Evolutionary conservation across 1,139 yeast species (phyloP).

Genomic region (Hansenula sp.): DNA sequence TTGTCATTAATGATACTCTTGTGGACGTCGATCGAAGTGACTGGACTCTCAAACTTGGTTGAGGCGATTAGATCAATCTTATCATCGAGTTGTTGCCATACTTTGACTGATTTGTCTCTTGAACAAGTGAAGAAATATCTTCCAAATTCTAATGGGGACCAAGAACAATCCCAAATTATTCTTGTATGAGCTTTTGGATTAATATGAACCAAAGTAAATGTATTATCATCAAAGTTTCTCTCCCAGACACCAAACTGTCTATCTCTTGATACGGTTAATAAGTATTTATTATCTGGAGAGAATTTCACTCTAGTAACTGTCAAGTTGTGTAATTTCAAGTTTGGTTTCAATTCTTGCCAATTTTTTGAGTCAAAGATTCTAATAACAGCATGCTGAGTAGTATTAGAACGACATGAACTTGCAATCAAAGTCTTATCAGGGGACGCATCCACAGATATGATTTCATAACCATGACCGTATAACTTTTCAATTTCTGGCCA

Average conservation of each 20-base stretch:
- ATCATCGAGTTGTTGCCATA: conserved; percentile 45
- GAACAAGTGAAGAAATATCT: conserved; percentile 72
- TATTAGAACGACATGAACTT: conserved; percentile 89
- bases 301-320: conserved; percentile 83
- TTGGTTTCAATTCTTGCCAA: conserved; percentile 56
- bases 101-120: conserved; percentile 74
- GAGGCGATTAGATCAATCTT: conserved; percentile 24
- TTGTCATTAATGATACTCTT: conserved; percentile 24
- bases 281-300: conserved; percentile 62
- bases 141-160: conserved; percentile 52
- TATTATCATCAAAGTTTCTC: conserved; percentile 36
- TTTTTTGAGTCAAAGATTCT: conserved; percentile 62
- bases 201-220: conserved; percentile 37
- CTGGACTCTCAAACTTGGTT: conserved; percentile 48
- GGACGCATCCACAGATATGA: conserved; percentile 71
- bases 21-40: conserved; percentile 68
- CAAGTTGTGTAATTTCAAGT: conserved; percentile 63
- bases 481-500: conserved; percentile 95
- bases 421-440: conserved; percentile 67
- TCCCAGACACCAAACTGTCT: conserved; percentile 81
- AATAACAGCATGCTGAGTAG: conserved; percentile 78
- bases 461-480: conserved; percentile 97
- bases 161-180: conserved; percentile 93
- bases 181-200: conserved; percentile 79
- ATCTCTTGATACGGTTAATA: conserved; percentile 87